These are phyloP conservation scores for Stellera chamaejasme DNA, from an alignment of 345 rosid genomes.

Conservation along the genomic window DNA sequence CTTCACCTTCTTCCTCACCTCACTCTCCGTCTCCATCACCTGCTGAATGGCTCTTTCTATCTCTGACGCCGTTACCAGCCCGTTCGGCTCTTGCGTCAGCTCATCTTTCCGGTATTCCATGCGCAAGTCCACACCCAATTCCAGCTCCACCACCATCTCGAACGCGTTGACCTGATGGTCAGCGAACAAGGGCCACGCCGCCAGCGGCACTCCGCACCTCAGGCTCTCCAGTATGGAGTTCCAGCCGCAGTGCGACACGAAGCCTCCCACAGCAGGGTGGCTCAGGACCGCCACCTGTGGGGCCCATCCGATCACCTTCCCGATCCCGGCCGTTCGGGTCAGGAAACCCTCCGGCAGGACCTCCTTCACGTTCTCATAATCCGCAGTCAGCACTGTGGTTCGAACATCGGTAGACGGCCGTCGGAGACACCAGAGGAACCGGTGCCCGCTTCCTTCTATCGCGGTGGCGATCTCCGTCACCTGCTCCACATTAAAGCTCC, in stretches of 20 bases:
- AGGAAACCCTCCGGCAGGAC: constrained; percentile 16
- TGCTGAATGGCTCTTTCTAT: constrained; percentile 9
- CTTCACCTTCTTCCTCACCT: background rate
- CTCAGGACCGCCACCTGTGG: constrained; percentile 13
- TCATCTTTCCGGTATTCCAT: constrained; percentile 9
- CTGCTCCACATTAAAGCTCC: constrained; percentile 4
- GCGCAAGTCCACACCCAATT: constrained; percentile 14
- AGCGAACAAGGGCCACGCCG: constrained; percentile 15
- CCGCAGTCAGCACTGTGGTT: constrained; percentile 1
- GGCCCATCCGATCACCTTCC: background rate
- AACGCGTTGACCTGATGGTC: constrained; percentile 27
- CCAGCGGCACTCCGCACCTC: constrained; percentile 18
- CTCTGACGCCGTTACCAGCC: constrained; percentile 3
- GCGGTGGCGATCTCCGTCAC: constrained; percentile 18
- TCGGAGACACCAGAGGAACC: constrained; percentile 18
- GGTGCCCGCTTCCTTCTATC: constrained; percentile 13
- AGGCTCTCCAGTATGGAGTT: constrained; percentile 21
- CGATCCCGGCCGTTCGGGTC: constrained; percentile 15
- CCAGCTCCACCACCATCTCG: constrained; percentile 14
- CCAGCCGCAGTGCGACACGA: constrained; percentile 25
- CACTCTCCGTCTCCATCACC: constrained; percentile 6
- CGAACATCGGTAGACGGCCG: too few species aligned
- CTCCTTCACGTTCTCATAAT: background rate
- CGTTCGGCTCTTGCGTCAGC: background rate
- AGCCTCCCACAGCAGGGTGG: constrained; percentile 17